A percentile compares a stretch with the other conserved stretches of the same genome.
Evolutionary conservation across 1,284 basidiomycete genomes (phyloP).

Genomic region (Rhodofomes roseus): DNA sequence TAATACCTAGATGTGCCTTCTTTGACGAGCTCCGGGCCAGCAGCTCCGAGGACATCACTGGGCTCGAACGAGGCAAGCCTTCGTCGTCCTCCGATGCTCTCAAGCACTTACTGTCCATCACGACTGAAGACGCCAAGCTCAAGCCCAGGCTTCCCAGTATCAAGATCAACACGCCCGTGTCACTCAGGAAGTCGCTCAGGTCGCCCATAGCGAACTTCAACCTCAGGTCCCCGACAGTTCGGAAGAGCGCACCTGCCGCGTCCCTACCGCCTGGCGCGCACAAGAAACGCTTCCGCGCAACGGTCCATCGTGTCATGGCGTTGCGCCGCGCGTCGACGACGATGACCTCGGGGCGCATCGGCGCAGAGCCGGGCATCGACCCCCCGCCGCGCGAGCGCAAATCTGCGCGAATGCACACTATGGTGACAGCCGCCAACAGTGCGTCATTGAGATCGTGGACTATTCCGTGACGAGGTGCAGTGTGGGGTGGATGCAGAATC

Average conservation of each 20-base stretch:
- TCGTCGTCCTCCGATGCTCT: neutral
- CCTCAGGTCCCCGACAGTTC: neutral
- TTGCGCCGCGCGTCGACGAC: conserved; percentile 47
- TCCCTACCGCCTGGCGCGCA: neutral
- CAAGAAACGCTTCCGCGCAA: conserved; percentile 38
- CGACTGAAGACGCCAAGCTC: neutral
- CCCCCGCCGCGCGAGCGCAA: conserved; percentile 49
- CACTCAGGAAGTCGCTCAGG: neutral
- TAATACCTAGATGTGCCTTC: neutral
- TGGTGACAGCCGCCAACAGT: conserved; percentile 51
- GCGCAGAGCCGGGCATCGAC: too few species aligned
- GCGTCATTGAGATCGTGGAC: conserved; percentile 60
- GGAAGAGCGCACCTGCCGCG: too few species aligned
- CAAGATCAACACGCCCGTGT: too few species aligned
- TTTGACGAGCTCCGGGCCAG: neutral
- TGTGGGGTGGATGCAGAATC: conserved; percentile 50
- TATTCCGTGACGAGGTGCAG: conserved; percentile 46
- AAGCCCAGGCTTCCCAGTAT: neutral
- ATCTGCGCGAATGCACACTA: conserved; percentile 46
- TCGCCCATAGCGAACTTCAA: neutral
- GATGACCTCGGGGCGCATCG: conserved; percentile 35
- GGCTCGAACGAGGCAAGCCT: neutral
- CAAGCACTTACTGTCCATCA: neutral
- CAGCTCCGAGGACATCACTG: neutral
- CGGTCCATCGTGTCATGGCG: conserved; percentile 52